Conservation (phyloP, 2,329 filamentous ascomycete species). For the Colletotrichum caudatum region DNA sequence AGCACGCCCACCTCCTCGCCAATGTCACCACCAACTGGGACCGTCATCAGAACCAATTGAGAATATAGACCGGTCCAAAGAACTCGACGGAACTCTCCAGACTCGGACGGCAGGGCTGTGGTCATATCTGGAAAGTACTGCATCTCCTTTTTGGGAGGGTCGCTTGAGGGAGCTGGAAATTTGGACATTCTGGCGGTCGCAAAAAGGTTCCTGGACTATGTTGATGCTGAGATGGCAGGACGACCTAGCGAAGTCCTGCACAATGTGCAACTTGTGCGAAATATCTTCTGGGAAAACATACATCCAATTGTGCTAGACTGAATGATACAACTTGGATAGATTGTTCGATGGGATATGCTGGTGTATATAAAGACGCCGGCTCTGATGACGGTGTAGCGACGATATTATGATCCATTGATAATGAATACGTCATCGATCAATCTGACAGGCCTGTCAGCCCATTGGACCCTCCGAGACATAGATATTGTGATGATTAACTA, state of each 20-base stretch:
- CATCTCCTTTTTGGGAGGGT: slow-evolving; percentile 65
- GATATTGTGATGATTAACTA: background rate
- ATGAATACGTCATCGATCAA: slow-evolving; percentile 32
- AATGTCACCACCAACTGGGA: slow-evolving; percentile 73
- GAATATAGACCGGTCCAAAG: slow-evolving; percentile 72
- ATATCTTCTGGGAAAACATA: slow-evolving; percentile 6
- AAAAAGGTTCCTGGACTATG: background rate
- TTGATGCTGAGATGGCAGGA: background rate
- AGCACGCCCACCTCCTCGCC: slow-evolving; percentile 71
- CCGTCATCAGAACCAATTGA: slow-evolving; percentile 74
- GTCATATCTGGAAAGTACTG: slow-evolving; percentile 70
- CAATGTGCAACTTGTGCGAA: background rate
- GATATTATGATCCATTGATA: background rate
- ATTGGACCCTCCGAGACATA: background rate
- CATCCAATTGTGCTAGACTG: background rate
- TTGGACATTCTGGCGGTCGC: slow-evolving; percentile 45
- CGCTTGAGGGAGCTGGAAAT: slow-evolving; percentile 49
- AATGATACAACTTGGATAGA: fast-evolving
- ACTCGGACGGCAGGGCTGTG: slow-evolving; percentile 63
- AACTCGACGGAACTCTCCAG: slow-evolving; percentile 70
- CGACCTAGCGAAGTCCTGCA: background rate
- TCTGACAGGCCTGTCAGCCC: slow-evolving; percentile 13
- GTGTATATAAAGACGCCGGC: background rate
- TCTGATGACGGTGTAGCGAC: background rate
- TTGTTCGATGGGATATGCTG: background rate